Evolutionary conservation across 192 early-diverging fungal species (phyloP).

Genomic region (Gamsiella multidivaricata): DNA sequence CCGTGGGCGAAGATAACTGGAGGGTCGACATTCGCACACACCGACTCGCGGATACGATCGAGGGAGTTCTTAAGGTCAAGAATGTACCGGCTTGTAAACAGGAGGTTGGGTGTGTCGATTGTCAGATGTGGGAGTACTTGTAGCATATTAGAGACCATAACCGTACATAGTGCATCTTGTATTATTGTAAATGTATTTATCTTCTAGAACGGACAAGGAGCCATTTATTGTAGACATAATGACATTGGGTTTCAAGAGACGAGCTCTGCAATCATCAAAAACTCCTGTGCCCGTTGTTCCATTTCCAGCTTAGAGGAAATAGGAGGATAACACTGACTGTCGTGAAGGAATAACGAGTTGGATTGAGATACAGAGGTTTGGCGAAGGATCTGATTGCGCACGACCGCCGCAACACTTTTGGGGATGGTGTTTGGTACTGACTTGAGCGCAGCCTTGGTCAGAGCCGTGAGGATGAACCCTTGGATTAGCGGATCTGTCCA

Average conservation of each 20-base stretch:
- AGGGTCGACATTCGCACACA: constrained; percentile 80
- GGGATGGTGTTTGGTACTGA: constrained; percentile 13
- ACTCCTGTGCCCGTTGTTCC: constrained; percentile 44
- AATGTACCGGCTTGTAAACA: constrained; percentile 38
- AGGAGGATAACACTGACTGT: neutral
- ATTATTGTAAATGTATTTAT: neutral
- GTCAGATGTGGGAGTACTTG: constrained; percentile 80
- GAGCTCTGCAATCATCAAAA: constrained; percentile 34
- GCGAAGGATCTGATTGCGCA: constrained; percentile 11
- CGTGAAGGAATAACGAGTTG: neutral
- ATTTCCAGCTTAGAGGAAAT: neutral
- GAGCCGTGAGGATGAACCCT: constrained; percentile 20
- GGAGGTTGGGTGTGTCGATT: constrained; percentile 76
- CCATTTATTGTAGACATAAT: too few species aligned
- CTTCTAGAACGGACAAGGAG: neutral
- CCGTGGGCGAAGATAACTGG: constrained; percentile 71
- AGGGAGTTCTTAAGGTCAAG: constrained; percentile 61
- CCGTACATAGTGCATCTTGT: too few species aligned
- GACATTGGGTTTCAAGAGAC: constrained; percentile 18
- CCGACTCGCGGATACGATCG: constrained; percentile 82
- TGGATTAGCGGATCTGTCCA: constrained; percentile 17
- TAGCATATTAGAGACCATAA: constrained; percentile 11
- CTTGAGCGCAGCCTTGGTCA: constrained; percentile 29
- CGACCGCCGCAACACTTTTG: neutral
- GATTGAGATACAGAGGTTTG: neutral